Evolutionary conservation across 257 asterid genomes (phyloP), one percentile per base, ranked within the genome.

Genomic region (Oldenlandia corymbosa): DNA sequence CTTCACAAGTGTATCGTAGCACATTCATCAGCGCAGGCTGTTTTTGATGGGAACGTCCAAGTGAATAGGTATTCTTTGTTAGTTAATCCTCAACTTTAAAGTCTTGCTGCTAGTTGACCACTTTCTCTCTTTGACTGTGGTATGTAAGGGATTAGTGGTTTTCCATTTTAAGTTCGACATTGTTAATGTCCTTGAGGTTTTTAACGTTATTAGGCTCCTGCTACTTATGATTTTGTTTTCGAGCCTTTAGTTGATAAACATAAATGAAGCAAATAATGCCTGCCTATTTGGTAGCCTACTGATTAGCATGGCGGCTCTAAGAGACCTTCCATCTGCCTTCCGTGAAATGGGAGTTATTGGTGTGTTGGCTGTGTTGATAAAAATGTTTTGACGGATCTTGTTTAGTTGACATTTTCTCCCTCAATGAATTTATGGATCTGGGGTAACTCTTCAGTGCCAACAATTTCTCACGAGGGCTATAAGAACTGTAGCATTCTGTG

Each of bases 1-100:
- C 84, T 92, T 73, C 97, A 92, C 75, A 92, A 92, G 78, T 88
- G 95, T 68, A 92, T 92, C 41, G 96, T 88, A n/a, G 96, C 97
- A 51, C 97, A 84, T 69, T 86, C 99, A 7, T 79, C 46, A 5
- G 95, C 94, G 47, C 97, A 92, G 72, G 93, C 89, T 37, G 96
- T 89, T 69, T 92, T 92, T 58, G 93, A 92, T 71, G 99, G 99
- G 51, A 92, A 87, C 11, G 81, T 92, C 67, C 97, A 85, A 82
- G 99, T 92, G 62, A 89, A 87, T 51, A 82, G 99, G 99, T 92
- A 85, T 55, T 54, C 21, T 42, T 28, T 65, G 71, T 51, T 64
- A 12, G n/a, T n/a, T n/a, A n/a, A n/a, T n/a, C n/a, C n/a, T n/a
- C n/a, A n/a, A n/a, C 23, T 31, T 18, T 7, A 49, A 18, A 1